These are phyloP conservation scores for Leishmania arabica DNA, from an alignment of 208 protist genomes.

Conservation along the genomic window DNA sequence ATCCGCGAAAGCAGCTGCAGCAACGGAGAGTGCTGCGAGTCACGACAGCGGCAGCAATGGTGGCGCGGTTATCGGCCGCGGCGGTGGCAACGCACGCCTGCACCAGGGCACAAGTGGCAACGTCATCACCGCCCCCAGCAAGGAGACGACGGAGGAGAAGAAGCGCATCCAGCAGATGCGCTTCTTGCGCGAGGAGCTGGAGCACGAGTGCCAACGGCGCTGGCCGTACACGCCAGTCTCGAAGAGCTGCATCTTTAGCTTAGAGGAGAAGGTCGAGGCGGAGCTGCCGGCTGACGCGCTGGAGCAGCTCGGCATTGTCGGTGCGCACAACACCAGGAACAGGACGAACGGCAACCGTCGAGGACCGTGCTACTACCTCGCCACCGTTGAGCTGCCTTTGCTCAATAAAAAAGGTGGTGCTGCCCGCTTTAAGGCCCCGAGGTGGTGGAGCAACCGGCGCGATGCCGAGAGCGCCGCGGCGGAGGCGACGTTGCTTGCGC, in stretches of 20 bases:
- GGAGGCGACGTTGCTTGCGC: constrained; percentile 47
- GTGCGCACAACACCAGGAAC: constrained; percentile 27
- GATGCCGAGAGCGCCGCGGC: constrained; percentile 63
- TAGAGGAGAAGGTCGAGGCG: constrained; percentile 54
- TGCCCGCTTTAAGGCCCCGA: constrained; percentile 49
- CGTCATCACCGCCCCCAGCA: constrained; percentile 51
- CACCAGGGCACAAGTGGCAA: constrained; percentile 50
- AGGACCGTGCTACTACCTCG: constrained; percentile 57
- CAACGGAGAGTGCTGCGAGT: constrained; percentile 2
- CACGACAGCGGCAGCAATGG: constrained; percentile 2
- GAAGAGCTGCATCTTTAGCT: constrained; percentile 62
- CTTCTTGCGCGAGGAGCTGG: constrained; percentile 62
- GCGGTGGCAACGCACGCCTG: constrained; percentile 25
- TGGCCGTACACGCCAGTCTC: constrained; percentile 75
- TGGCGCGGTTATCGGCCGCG: constrained; percentile 14
- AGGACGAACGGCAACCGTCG: constrained; percentile 45
- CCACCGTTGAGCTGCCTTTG: constrained; percentile 64
- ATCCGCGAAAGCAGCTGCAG: background rate
- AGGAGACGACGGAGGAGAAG: constrained; percentile 45
- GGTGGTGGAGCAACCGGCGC: constrained; percentile 47
- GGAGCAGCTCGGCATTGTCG: constrained; percentile 36
- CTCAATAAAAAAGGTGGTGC: constrained; percentile 62
- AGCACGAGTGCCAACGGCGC: constrained; percentile 52
- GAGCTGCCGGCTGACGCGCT: constrained; percentile 42
- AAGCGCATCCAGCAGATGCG: constrained; percentile 54